phyloP scores from a whole-genome alignment of 2,329 filamentous ascomycete genomes.

The Pestalotiopsis fici region DNA sequence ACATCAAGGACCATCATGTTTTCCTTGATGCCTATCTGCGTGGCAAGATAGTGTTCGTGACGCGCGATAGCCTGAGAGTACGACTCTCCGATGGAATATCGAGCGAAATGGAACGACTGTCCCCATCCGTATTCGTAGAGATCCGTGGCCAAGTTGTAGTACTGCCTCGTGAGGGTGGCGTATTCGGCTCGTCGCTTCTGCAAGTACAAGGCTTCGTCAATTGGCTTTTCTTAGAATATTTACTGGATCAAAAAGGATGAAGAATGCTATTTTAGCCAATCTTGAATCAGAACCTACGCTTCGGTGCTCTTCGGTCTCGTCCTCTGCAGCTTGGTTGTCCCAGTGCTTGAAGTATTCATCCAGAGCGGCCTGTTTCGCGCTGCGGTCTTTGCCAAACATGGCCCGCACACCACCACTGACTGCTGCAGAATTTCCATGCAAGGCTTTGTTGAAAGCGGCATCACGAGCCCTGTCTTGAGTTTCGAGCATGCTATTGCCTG shows the following conservation, averaged over 20 bases:
- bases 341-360: constrained; percentile 97
- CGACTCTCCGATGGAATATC: constrained; percentile 81
- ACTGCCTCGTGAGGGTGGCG: constrained; percentile 91
- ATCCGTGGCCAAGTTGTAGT: constrained; percentile 97
- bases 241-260: too few species aligned
- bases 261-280: too few species aligned
- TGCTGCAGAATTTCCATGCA: too few species aligned
- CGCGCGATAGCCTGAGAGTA: constrained; percentile 92
- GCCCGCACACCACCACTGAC: constrained; percentile 80
- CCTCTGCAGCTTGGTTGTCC: constrained; percentile 78
- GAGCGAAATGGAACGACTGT: constrained; percentile 96
- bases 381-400: constrained; percentile 78
- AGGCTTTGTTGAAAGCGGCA: too few species aligned
- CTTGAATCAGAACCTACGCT: too few species aligned
- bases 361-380: constrained; percentile 77
- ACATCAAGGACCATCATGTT: constrained; percentile 92
- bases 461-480: too few species aligned
- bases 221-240: too few species aligned
- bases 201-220: constrained; percentile 68
- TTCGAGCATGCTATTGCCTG: too few species aligned
- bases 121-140: constrained; percentile 98
- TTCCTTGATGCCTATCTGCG: constrained; percentile 82
- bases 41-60: constrained; percentile 96
- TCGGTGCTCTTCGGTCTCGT: too few species aligned
- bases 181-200: too few species aligned